Base-by-base conservation (phyloP, 2,329 filamentous ascomycete genomes). In the Ophiosphaerella narmari region DNA sequence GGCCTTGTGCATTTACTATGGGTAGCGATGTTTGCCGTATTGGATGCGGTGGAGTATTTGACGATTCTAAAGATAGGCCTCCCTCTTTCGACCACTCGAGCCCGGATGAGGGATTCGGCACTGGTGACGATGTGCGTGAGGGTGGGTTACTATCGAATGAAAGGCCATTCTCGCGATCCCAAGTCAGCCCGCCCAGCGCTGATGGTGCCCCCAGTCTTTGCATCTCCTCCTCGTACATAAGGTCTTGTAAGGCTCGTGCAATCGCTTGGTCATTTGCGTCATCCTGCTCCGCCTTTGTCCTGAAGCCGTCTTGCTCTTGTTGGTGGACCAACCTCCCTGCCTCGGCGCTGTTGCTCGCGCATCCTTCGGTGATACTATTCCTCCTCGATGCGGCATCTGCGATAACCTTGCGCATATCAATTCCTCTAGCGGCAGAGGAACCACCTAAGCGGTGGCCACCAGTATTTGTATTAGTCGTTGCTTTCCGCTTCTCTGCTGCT, bases 211-310 rank as follows among this genome's bases (percentile, higher is more conserved):
- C 67, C 16, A 76, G 59, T 54, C 74, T 75, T 40, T 67, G 62
- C 58, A 78, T 74, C 57, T 86, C 82, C 54, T 96, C 91, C 67
- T 96, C 86, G 66, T 95, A 88, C 23, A 94, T 87, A 14, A 96
- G 78, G 64, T 97, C 92, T 77, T 90, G 91, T 29, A 95, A 78
- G 0, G 91, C 91, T 65, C 92, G 86, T 45, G 91, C 86, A 53
- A 96, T 96, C 5, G 92, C 92, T 21, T 84, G 81, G 48, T 96
- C 90, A 62, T 96, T 95, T 3, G 91, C 92, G 60, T 91, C 87
- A 47, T 96, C 91, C 69, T 95, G 89, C 59, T 95, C 90, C 0
- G 90, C 91, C 64, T 89, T 84, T 0, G 91, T 97, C 52, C 82
- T 83, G 76, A 95, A 93, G 0, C 91, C 90, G 57, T 88, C 61